Conservation (phyloP, 106 monocot genomes). For the Dioscorea dumetorum region DNA sequence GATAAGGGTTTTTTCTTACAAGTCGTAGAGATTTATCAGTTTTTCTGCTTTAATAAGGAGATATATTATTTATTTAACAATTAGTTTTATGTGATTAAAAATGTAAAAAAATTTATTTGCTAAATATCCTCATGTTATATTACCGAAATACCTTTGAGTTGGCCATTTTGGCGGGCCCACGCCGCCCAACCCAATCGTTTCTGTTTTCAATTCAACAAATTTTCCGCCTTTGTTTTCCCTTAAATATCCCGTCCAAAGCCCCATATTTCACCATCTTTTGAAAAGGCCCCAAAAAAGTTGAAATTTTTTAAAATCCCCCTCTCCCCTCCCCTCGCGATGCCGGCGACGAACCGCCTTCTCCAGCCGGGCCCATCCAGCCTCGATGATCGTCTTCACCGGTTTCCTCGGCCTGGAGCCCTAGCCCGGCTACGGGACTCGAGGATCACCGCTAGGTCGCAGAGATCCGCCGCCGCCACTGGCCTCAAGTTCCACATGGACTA, state of each 20-base stretch:
- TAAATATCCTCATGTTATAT: too few relatives aligned
- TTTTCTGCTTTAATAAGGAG: too few relatives aligned
- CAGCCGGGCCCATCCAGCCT: neutral
- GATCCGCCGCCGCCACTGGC: neutral
- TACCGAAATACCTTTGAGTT: too few relatives aligned
- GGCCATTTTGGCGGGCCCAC: too few relatives aligned
- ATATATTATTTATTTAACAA: too few relatives aligned
- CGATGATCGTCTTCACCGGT: slow-evolving; percentile 13
- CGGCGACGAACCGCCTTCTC: neutral
- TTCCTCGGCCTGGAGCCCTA: slow-evolving; percentile 18
- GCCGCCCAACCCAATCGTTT: too few relatives aligned
- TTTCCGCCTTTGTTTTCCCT: neutral
- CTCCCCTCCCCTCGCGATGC: neutral
- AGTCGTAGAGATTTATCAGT: too few relatives aligned
- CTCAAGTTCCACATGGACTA: neutral
- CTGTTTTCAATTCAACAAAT: neutral
- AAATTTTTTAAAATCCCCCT: neutral
- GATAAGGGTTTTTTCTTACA: too few relatives aligned
- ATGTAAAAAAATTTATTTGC: too few relatives aligned
- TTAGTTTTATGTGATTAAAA: too few relatives aligned
- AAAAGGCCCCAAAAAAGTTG: neutral
- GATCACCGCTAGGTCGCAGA: slow-evolving; percentile 6
- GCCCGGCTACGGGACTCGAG: slow-evolving; percentile 21
- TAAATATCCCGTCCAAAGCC: too few relatives aligned
- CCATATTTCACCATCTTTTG: neutral